Evolutionary conservation across 352 stramenopile genomes (phyloP), one percentile per base, ranked within the genome.

Genomic region (Achlya hypogyna): DNA sequence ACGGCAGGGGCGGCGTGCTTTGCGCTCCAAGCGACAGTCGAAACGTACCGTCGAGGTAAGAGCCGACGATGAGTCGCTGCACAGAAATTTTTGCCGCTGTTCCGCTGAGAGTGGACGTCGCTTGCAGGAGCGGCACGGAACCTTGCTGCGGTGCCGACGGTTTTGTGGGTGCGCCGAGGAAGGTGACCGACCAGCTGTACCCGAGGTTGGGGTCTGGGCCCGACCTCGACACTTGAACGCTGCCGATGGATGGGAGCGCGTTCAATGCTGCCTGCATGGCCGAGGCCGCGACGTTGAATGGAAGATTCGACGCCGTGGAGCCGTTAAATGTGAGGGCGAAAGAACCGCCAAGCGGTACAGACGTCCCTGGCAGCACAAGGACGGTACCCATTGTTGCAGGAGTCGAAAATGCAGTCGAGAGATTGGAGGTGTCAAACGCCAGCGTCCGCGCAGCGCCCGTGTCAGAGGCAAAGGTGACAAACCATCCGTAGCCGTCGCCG

Each of bases 401-500:
- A 32, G 70, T 73, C 8, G 67, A 64, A 38, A 72, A 75, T n/a
- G 49, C 34, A 2, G 64, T 63, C 3, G 20, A 32, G 27, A 78
- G 71, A 31, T 29, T 65, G 2, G 14, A 67, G 2, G 63, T 69
- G n/a, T 75, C 66, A 42, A 78, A 82, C 22, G 63, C 42, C 25
- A 77, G 43, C 12, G 69, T 42, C 23, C 65, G 67, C 3, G 70
- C 63, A 2, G 67, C 29, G 12, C 62, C 76, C 27, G 74, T 73
- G 51, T 82, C 74, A 0, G 78, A 82, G 2, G 69, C 51, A 63
- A 83, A 86, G 9, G 74, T 78, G 5, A 86, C 70, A 29, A 79
- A 38, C 75, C 74, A 86, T 12, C 72, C 78, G 56, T 79, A 82
- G 14, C 78, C 78, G 70, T 81, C 74, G 22, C 72, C 74, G 52